Evolutionary conservation across 306 rosid genomes (phyloP), one percentile per base, ranked within the genome.

Genomic region (Inga oerstediana): DNA sequence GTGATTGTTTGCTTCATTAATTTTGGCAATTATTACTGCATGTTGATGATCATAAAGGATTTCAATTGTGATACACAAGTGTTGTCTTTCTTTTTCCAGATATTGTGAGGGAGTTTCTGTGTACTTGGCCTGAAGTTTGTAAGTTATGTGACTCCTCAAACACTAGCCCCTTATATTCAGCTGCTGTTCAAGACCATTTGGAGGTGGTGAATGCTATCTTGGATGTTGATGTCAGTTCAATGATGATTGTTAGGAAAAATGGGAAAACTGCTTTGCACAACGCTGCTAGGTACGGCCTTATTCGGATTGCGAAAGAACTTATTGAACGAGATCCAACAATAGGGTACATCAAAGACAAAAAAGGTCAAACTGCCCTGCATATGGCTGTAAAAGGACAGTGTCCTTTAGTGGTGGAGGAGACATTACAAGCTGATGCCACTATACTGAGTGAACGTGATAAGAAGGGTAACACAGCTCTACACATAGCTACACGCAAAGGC

Each of bases 311-410:
- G 30, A 93, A 86, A 76, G 75, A 88, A 5, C 97, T 96, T 54
- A 81, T 94, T 24, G 90, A 86, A 3, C 90, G 92, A 15, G 97
- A 94, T 84, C 85, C 85, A 12, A 96, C 86, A 79, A 90, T 96
- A 69, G 93, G 92, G 34, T 74, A 89, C 65, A 86, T 96, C 86
- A 96, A 96, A 81, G 99, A 96, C 83, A 96, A 92, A 81, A 96
- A 96, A 68, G 94, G 94, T 72, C 99, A 96, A 88, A 96, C 99
- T 70, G 98, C 97, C 17, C 91, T 96, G 43, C 99, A 96, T 82
- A 96, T 96, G 99, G 97, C 99, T 49, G 98, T 91, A 10, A 96
- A 96, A 86, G 99, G 98, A 71, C 91, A 91, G 88, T 77, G 90
- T 78, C 81, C 89, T 48, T 75, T 35, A 27, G 91, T 88, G 5